Evolutionary conservation across 306 rosid species (phyloP).

Genomic region (Rubus idaeus): DNA sequence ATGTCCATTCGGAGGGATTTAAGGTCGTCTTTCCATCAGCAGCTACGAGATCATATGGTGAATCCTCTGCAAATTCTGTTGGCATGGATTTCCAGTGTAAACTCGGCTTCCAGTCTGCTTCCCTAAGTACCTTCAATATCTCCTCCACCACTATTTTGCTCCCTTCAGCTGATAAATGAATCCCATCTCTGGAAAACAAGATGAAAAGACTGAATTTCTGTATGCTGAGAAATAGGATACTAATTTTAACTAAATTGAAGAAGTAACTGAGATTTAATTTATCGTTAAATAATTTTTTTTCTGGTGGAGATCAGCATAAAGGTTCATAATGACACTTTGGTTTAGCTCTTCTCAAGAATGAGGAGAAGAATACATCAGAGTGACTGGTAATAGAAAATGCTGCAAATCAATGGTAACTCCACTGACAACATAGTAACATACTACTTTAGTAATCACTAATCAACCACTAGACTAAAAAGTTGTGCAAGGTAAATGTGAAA

Average conservation of each 20-base stretch:
- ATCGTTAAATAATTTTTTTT: neutral
- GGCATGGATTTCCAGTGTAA: slow-evolving; percentile 83
- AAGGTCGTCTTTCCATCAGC: slow-evolving; percentile 74
- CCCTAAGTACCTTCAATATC: slow-evolving; percentile 73
- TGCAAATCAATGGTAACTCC: too few relatives aligned
- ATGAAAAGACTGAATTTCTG: neutral
- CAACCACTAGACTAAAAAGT: too few relatives aligned
- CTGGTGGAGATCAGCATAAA: neutral
- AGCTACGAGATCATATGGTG: slow-evolving; percentile 78
- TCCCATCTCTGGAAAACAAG: slow-evolving; percentile 63
- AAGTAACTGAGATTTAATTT: neutral
- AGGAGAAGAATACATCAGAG: neutral
- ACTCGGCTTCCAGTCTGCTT: slow-evolving; percentile 85
- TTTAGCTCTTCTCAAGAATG: neutral
- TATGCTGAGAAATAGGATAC: neutral
- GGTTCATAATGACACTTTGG: slow-evolving; percentile 1
- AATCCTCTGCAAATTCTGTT: slow-evolving; percentile 81
- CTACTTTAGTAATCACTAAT: too few relatives aligned
- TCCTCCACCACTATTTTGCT: slow-evolving; percentile 82
- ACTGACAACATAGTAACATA: too few relatives aligned
- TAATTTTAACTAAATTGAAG: neutral
- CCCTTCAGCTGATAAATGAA: slow-evolving; percentile 90
- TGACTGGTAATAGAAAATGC: neutral
- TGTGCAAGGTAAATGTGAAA: too few relatives aligned
- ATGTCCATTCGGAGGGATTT: slow-evolving; percentile 85